Evolutionary conservation across 352 stramenopile species (phyloP).

Genomic region (Phytophthora hibernalis): DNA sequence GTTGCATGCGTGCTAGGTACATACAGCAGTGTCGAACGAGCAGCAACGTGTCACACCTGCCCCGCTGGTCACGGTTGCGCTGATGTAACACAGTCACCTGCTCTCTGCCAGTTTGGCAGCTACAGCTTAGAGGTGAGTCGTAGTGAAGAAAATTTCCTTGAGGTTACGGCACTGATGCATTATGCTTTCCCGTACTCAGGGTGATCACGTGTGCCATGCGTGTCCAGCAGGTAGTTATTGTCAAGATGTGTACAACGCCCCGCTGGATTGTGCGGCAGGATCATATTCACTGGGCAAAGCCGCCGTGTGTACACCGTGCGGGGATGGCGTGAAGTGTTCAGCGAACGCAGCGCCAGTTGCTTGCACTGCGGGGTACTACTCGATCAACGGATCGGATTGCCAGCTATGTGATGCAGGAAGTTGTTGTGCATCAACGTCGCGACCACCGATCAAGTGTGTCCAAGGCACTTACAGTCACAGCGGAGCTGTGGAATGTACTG

Average conservation of each 20-base stretch:
- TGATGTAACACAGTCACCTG: conserved; percentile 41
- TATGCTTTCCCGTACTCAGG: conserved; percentile 26
- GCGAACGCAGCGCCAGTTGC: conserved; percentile 24
- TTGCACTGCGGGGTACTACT: conserved; percentile 44
- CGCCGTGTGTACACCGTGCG: conserved; percentile 52
- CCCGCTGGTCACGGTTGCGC: conserved; percentile 65
- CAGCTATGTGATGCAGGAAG: conserved; percentile 42
- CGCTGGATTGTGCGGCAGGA: conserved; percentile 34
- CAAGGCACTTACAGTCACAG: conserved; percentile 50
- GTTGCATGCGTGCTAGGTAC: conserved; percentile 33
- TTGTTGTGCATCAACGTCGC: conserved; percentile 42
- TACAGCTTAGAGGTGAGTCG: conserved; percentile 52
- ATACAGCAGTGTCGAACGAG: conserved; percentile 33
- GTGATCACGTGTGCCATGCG: conserved; percentile 39
- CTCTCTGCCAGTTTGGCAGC: conserved; percentile 50
- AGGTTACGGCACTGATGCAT: neutral
- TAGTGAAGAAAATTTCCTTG: neutral
- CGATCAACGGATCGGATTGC: conserved; percentile 32
- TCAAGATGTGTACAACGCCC: conserved; percentile 21
- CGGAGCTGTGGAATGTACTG: conserved; percentile 47
- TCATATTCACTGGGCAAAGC: conserved; percentile 56
- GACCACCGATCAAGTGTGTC: conserved; percentile 36
- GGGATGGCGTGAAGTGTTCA: conserved; percentile 55
- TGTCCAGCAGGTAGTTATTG: conserved; percentile 58
- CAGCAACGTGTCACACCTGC: conserved; percentile 45